A percentile compares a stretch with the other conserved stretches of the same genome.
phyloP scores from a whole-genome alignment of 257 asterid species.

The Solanum peruvianum region DNA sequence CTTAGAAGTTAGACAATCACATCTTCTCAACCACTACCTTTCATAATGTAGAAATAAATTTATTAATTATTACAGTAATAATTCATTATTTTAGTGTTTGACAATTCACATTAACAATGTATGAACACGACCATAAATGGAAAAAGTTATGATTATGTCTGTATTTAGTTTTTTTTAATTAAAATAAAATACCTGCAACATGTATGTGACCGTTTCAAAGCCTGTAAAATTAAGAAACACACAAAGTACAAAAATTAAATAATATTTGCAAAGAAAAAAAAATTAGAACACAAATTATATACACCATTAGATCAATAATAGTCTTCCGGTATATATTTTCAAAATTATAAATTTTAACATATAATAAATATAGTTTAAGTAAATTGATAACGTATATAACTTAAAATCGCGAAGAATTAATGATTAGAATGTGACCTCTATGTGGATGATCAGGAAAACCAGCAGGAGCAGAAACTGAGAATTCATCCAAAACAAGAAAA shows the following conservation, averaged over 20 bases:
- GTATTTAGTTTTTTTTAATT: background rate
- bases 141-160: background rate
- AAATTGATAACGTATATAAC: background rate
- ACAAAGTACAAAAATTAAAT: background rate
- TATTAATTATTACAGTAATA: background rate
- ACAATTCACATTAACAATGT: background rate
- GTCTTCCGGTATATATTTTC: background rate
- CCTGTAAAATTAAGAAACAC: slow-evolving; percentile 29
- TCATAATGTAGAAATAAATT: background rate
- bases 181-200: slow-evolving; percentile 58
- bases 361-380: background rate
- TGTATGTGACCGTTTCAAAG: slow-evolving; percentile 90
- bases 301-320: background rate
- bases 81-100: background rate
- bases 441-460: slow-evolving; percentile 99
- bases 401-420: background rate
- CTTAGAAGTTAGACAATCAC: slow-evolving; percentile 6
- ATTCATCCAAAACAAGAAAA: slow-evolving; percentile 76
- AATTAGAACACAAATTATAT: background rate
- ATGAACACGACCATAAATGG: background rate
- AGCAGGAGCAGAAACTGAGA: slow-evolving; percentile 91
- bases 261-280: background rate
- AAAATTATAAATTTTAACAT: background rate
- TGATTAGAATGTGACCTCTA: slow-evolving; percentile 43
- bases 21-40: background rate